Percentiles rank a stretch among this genome's conserved stretches.
Conservation (phyloP, 208 protist species). For the Crithidia brevicula region DNA sequence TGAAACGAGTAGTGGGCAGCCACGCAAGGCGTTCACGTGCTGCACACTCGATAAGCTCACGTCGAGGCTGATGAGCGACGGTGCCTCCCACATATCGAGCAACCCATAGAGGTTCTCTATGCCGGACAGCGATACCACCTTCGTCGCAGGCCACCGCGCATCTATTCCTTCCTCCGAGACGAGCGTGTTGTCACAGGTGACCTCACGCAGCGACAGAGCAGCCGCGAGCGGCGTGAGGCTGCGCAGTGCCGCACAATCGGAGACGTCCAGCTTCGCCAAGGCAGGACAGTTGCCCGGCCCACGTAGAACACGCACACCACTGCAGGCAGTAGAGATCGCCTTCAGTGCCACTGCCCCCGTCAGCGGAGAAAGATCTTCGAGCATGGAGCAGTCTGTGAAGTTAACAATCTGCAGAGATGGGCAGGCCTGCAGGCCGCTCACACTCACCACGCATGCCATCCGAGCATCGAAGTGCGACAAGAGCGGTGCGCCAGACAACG, state of each 20-base stretch:
- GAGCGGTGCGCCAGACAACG: background rate
- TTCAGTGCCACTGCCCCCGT: background rate
- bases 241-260: background rate
- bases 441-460: background rate
- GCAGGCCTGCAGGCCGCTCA: background rate
- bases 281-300: background rate
- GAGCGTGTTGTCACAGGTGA: background rate
- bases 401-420: background rate
- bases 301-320: background rate
- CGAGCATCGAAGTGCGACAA: background rate
- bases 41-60: background rate
- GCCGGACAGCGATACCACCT: background rate
- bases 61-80: background rate
- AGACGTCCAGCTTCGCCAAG: background rate
- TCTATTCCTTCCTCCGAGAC: background rate
- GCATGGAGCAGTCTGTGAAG: background rate
- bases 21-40: background rate
- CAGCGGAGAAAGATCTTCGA: background rate
- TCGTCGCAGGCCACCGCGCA: background rate
- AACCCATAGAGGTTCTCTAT: background rate
- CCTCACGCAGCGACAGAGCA: background rate
- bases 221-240: background rate
- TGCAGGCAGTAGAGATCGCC: background rate
- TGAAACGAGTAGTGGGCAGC: background rate
- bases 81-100: background rate